phyloP scores from a whole-genome alignment of 768 basidiomycete species.

The Termitomyces sp. region DNA sequence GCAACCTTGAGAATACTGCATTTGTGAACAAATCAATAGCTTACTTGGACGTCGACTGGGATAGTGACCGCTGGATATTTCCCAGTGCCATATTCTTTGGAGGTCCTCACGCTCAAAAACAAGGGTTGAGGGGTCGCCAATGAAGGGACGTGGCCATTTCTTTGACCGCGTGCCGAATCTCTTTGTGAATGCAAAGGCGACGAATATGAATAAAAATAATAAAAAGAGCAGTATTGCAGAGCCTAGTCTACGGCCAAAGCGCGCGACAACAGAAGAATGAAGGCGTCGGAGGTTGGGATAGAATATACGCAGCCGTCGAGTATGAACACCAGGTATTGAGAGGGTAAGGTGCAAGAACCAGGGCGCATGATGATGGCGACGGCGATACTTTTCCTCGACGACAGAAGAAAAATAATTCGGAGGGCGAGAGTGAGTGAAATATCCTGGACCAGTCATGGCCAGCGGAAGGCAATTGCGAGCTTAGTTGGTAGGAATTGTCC shows the following conservation, averaged over 20 bases:
- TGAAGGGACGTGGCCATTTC: conserved; percentile 57
- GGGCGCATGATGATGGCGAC: conserved; percentile 35
- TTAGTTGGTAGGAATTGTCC: background rate
- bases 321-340: conserved; percentile 55
- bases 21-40: conserved; percentile 24
- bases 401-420: conserved; percentile 36
- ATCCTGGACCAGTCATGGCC: conserved; percentile 6
- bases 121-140: conserved; percentile 63
- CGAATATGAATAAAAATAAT: conserved; percentile 35
- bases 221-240: conserved; percentile 46
- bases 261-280: conserved; percentile 51
- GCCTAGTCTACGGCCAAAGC: conserved; percentile 58
- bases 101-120: conserved; percentile 76
- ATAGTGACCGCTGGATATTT: conserved; percentile 90
- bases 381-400: conserved; percentile 62
- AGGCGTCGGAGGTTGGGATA: conserved; percentile 59
- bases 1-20: conserved; percentile 5
- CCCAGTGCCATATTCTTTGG: conserved; percentile 94
- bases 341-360: conserved; percentile 62
- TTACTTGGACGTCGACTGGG: conserved; percentile 76
- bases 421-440: conserved; percentile 16
- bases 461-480: background rate
- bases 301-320: conserved; percentile 53
- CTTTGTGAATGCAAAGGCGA: conserved; percentile 56
- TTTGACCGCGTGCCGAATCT: conserved; percentile 60